Base-by-base conservation (phyloP, 345 rosid genomes). In the Lepidium didymum region DNA sequence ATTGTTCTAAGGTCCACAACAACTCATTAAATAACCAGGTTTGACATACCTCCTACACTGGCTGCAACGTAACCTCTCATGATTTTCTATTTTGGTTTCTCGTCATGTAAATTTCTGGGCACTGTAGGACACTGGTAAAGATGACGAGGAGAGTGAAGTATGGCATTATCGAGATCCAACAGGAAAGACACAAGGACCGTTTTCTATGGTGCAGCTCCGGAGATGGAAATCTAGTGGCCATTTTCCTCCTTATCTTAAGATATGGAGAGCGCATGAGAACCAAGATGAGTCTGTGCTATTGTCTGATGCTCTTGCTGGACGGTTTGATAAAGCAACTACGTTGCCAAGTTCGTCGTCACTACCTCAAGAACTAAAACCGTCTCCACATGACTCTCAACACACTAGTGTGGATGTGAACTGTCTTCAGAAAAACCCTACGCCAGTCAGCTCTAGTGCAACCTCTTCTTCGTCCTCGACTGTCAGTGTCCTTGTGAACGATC, bases 131-230 rank as follows among this genome's bases (percentile, higher is more conserved):
- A 69, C 83, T 38, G 64, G 75, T 60, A 54, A 51, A 61, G 79
- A 82, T 56, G 53, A 56, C 4, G 96, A 87, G 81, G 74, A 65
- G 1, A 77, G 78, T 44, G 87, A 80, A 55, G 56, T 84, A 62
- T 94, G 99, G 99, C 86, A 70, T 77, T 94, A 94, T 75, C 85
- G 81, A 80, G 99, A 94, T 62, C 97, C 96, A 52, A 64, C 54
- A 56, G 90, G 89, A 69, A 89, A 79, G 77, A 68, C 75, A 75
- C 99, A 89, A 69, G 99, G 99, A 46, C 97, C 99, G 34, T 94
- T 94, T 81, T 23, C 87, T 40, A 64, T 91, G 87, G 62, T 56
- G 69, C 86, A 81, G 73, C 78, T 94, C 62, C 86, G 87, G 34
- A 86, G 81, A 76, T 94, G 99, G 99, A 85, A 81, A 58, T 51